Percentiles rank a stretch among this genome's conserved stretches.
These are phyloP conservation scores for Beta vulgaris DNA, from an alignment of 148 eudicot species.

Conservation along the genomic window DNA sequence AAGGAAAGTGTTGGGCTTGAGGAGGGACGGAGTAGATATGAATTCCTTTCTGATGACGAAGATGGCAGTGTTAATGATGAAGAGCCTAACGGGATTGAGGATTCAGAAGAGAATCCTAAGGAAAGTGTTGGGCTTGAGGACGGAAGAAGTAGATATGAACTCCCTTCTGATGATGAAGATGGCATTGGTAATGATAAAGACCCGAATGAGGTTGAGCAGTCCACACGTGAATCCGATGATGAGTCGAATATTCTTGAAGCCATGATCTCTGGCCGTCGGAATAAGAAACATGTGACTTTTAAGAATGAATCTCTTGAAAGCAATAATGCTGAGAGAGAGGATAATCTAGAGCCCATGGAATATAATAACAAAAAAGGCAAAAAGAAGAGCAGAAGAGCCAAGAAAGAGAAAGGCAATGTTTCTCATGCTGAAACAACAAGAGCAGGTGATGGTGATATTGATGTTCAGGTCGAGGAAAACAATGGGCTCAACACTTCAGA, in stretches of 20 bases:
- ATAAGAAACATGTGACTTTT: constrained; percentile 30
- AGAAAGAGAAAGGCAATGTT: constrained; percentile 49
- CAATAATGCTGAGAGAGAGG: constrained; percentile 29
- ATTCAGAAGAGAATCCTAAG: too few relatives aligned
- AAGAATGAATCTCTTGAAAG: constrained; percentile 30
- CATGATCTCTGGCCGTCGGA: constrained; percentile 58
- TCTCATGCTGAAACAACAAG: constrained; percentile 35
- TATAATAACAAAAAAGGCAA: constrained; percentile 60
- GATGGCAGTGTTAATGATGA: constrained; percentile 30
- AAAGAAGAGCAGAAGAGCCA: constrained; percentile 68
- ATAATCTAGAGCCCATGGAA: constrained; percentile 58
- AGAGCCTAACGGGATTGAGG: constrained; percentile 22
- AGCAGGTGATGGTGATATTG: constrained; percentile 24
- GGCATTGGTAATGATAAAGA: constrained; percentile 30
- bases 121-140: constrained; percentile 32
- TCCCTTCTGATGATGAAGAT: constrained; percentile 42
- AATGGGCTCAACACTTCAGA: constrained; percentile 27
- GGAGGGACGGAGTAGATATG: constrained; percentile 34
- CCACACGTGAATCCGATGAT: constrained; percentile 39
- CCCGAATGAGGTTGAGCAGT: constrained; percentile 24
- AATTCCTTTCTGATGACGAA: constrained; percentile 43
- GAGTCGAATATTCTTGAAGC: constrained; percentile 64
- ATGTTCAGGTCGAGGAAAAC: constrained; percentile 28
- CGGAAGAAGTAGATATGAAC: constrained; percentile 35
- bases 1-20: constrained; percentile 32